Evolutionary conservation across 2,329 filamentous ascomycete species (phyloP), one percentile per base, ranked within the genome.

Genomic region (Helotiales sp.): DNA sequence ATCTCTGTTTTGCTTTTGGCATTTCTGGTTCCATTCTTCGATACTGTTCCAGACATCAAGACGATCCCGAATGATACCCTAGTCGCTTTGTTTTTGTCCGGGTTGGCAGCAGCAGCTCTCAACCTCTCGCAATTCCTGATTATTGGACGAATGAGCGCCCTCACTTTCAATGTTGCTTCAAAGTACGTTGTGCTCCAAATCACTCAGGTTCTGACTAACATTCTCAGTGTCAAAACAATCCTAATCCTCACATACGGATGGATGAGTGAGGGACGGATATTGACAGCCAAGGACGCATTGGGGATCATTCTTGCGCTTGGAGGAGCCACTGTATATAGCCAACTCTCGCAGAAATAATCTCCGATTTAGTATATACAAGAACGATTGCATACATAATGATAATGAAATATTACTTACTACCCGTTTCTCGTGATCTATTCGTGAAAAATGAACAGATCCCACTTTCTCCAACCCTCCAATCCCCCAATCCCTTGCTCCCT

Each of bases 261-360:
- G 75, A 72, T 77, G 55, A 76, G 72, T 65, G 75, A 77, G 62
- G 74, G 74, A 54, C 74, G 75, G 60, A 64, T 72, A 10, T 66
- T 77, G 29, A 75, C 70, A 44, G 53, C 68, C 10, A 69, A 70
- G 42, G 76, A 78, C 59, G 68, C 71, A 57, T 65, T 74, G n/a
- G 76, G 76, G 56, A 76, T 78, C 10, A 53, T 74, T n/a, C 63
- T 77, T 27, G 76, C 76, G 30, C 66, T 78, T 7, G 73, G 76
- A 12, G 76, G 76, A 27, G 76, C 75, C 34, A 77, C 75, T 65
- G 69, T 77, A 19, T 78, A 78, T 69, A 76, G 74, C 34, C 75
- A 77, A 48, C 62, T 70, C 17, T 69, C 67, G 6, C 63, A 67
- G 34, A 59, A 58, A 36, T 70, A 54, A 66, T 15, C 27, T 29